Conservation (phyloP, 2,329 filamentous ascomycete species). For the Talaromyces marneffei region DNA sequence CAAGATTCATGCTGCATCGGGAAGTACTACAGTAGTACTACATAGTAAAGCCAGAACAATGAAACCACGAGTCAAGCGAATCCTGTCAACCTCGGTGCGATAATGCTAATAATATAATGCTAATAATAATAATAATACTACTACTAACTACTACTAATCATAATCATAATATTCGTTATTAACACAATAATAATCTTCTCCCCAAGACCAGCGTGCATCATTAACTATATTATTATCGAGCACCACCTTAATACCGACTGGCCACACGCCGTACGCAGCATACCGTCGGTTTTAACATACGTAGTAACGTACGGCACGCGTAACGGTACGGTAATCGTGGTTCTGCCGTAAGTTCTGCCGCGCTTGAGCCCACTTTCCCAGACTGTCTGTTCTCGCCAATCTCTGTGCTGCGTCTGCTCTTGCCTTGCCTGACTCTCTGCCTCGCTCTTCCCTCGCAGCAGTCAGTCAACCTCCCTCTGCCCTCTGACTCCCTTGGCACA, state of each 20-base stretch:
- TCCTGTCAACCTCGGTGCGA: not conserved
- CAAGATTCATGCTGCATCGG: not conserved
- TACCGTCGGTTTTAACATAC: too few species aligned
- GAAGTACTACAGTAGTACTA: too few species aligned
- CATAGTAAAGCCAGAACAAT: not conserved
- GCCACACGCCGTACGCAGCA: not conserved
- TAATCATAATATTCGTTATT: too few species aligned
- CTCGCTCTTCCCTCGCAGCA: not conserved
- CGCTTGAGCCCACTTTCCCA: conserved; percentile 4
- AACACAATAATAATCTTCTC: too few species aligned
- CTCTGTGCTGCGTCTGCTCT: not conserved
- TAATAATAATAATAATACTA: too few species aligned
- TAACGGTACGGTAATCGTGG: not conserved
- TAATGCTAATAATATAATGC: too few species aligned
- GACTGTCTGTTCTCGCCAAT: not conserved
- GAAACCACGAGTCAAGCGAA: not conserved
- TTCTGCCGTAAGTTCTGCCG: not conserved
- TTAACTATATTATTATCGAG: too few species aligned
- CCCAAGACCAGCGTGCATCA: too few species aligned
- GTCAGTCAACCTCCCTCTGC: not conserved
- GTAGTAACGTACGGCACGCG: not conserved
- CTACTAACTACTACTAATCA: too few species aligned
- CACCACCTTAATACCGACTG: not conserved
- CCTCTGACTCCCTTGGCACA: not conserved
- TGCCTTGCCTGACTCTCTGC: not conserved